Percentiles rank a stretch among this genome's conserved stretches.
phyloP scores from a whole-genome alignment of 2,329 filamentous ascomycete species.

The Alternaria sp. region DNA sequence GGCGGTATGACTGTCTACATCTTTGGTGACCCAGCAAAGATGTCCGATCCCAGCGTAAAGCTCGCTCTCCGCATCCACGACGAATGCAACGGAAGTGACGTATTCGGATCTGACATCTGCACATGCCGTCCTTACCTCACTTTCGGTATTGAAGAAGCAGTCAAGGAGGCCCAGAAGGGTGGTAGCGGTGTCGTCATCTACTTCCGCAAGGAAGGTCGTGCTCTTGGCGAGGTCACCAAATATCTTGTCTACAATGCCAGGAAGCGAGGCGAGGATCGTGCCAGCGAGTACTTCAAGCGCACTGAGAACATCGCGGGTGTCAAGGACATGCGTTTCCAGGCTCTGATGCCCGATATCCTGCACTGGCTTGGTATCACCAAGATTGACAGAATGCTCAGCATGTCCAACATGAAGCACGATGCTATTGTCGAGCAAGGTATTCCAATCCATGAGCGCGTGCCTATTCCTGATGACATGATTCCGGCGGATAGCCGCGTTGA shows the following conservation, averaged over 20 bases:
- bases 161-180: slow-evolving; percentile 94
- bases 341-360: slow-evolving; percentile 95
- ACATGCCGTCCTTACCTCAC: slow-evolving; percentile 96
- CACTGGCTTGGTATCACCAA: slow-evolving; percentile 99
- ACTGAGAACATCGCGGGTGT: slow-evolving; percentile 99
- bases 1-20: slow-evolving; percentile 96
- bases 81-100: slow-evolving; percentile 95
- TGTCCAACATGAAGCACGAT: slow-evolving; percentile 98
- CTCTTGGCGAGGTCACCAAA: slow-evolving; percentile 94
- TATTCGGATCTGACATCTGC: slow-evolving; percentile 97
- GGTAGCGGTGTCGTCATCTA: slow-evolving; percentile 97
- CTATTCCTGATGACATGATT: slow-evolving; percentile 92
- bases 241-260: slow-evolving; percentile 80
- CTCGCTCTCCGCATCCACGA: slow-evolving; percentile 87
- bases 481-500: slow-evolving; percentile 96
- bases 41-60: slow-evolving; percentile 83
- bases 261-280: slow-evolving; percentile 79
- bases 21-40: slow-evolving; percentile 93
- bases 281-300: slow-evolving; percentile 93
- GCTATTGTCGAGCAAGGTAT: slow-evolving; percentile 87
- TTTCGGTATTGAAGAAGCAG: slow-evolving; percentile 96
- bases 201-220: slow-evolving; percentile 96
- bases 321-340: slow-evolving; percentile 97
- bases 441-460: slow-evolving; percentile 87
- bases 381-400: slow-evolving; percentile 97